phyloP scores from a whole-genome alignment of 2,329 filamentous ascomycete genomes.

The Achaetomium macrosporum region DNA sequence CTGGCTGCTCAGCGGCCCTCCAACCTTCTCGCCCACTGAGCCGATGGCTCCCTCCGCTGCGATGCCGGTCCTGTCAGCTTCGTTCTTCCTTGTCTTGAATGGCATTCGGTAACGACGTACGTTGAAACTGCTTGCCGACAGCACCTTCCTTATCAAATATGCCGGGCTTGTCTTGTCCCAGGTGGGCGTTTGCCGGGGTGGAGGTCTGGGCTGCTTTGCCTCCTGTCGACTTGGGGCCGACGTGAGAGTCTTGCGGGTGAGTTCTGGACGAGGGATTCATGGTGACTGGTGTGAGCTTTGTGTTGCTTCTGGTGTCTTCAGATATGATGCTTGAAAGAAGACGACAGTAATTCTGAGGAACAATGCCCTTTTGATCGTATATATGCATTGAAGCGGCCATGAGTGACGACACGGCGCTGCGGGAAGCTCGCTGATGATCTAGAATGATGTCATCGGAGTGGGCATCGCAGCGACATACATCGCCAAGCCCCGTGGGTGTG shows the following conservation, averaged over 20 bases:
- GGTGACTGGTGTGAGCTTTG: neutral
- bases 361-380: no score
- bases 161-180: slow-evolving; percentile 32
- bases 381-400: no score
- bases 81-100: neutral
- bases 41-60: slow-evolving; percentile 44
- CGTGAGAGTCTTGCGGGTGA: slow-evolving; percentile 14
- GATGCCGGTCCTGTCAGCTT: neutral
- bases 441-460: no score
- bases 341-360: no score
- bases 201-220: slow-evolving; percentile 16
- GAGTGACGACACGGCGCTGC: no score
- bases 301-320: neutral
- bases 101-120: slow-evolving; percentile 26
- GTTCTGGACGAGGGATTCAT: slow-evolving; percentile 8
- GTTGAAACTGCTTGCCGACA: slow-evolving; percentile 52
- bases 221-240: slow-evolving; percentile 17
- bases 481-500: no score
- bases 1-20: slow-evolving; percentile 45
- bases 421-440: no score
- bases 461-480: no score
- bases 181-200: slow-evolving; percentile 24
- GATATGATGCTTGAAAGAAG: no score
- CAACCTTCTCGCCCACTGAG: slow-evolving; percentile 43
- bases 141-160: slow-evolving; percentile 44